These are phyloP conservation scores for Lecanicillium sp. DNA, from an alignment of 2,329 filamentous ascomycete genomes.

Conservation along the genomic window DNA sequence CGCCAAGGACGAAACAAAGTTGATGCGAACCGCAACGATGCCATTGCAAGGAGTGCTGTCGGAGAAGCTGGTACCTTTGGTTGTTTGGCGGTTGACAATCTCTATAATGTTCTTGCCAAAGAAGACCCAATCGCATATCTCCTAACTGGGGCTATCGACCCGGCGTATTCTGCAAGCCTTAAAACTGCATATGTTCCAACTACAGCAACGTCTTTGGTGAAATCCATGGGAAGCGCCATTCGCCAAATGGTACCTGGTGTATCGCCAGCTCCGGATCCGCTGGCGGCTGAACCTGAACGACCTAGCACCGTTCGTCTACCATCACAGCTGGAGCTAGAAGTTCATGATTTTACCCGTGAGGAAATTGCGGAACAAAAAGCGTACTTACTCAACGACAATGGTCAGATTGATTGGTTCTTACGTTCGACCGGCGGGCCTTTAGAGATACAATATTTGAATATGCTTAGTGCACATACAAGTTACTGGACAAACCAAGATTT, in stretches of 20 bases:
- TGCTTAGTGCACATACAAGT: slow-evolving; percentile 89
- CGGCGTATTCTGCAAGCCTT: slow-evolving; percentile 65
- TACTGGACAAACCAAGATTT: slow-evolving; percentile 90
- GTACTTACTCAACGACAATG: slow-evolving; percentile 86
- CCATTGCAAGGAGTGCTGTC: slow-evolving; percentile 51
- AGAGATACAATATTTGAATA: slow-evolving; percentile 94
- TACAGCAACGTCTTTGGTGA: slow-evolving; percentile 55
- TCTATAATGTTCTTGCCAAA: slow-evolving; percentile 81
- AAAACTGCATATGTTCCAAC: slow-evolving; percentile 74
- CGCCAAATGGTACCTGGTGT: slow-evolving; percentile 52
- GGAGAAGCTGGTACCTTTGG: slow-evolving; percentile 76
- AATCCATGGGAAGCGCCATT: slow-evolving; percentile 55
- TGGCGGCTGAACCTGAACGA: slow-evolving; percentile 23
- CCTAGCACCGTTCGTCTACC: slow-evolving; percentile 40
- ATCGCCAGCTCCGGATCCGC: slow-evolving; percentile 20
- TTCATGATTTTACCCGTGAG: slow-evolving; percentile 88
- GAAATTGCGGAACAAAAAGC: slow-evolving; percentile 88
- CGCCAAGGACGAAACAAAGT: slow-evolving; percentile 69
- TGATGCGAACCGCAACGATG: slow-evolving; percentile 58
- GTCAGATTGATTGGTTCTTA: slow-evolving; percentile 87
- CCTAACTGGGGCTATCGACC: slow-evolving; percentile 84
- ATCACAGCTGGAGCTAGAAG: slow-evolving; percentile 79
- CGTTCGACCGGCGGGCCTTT: slow-evolving; percentile 76
- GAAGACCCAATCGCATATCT: slow-evolving; percentile 79
- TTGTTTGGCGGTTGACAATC: slow-evolving; percentile 87